These are phyloP conservation scores for Ormosia emarginata DNA, from an alignment of 306 rosid genomes.

Conservation along the genomic window DNA sequence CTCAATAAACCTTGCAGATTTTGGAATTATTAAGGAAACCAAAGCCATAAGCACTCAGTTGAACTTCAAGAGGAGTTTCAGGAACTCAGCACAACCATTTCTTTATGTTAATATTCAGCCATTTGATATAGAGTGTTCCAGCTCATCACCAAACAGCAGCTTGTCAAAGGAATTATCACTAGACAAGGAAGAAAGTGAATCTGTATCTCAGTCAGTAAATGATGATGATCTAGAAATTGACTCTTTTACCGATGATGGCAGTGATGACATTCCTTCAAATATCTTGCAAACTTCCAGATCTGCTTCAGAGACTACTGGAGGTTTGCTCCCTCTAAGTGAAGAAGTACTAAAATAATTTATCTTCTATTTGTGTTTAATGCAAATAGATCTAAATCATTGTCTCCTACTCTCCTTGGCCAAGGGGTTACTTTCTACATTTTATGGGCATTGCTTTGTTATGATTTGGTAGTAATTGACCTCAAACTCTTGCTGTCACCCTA, in stretches of 20 bases:
- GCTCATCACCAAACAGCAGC: constrained; percentile 54
- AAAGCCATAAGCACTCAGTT: constrained; percentile 34
- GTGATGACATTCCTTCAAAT: constrained; percentile 40
- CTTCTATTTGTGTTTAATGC: constrained; percentile 13
- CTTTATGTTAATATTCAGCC: constrained; percentile 65
- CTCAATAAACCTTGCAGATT: constrained; percentile 66
- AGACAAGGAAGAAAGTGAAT: constrained; percentile 52
- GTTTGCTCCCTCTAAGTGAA: constrained; percentile 39
- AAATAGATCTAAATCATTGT: constrained; percentile 6
- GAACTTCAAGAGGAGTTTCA: constrained; percentile 64
- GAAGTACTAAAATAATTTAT: constrained; percentile 31
- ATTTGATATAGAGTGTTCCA: constrained; percentile 42
- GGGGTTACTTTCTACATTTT: constrained; percentile 3
- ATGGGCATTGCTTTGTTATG: neutral
- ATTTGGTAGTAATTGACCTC: constrained; percentile 6
- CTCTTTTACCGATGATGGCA: constrained; percentile 70
- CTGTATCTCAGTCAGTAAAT: constrained; percentile 42
- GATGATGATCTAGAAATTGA: constrained; percentile 63
- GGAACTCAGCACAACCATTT: constrained; percentile 47
- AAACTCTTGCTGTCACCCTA: neutral
- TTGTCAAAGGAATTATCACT: constrained; percentile 48
- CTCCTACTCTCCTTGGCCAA: neutral
- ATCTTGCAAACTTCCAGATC: constrained; percentile 37
- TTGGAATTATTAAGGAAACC: constrained; percentile 47
- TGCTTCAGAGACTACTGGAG: constrained; percentile 38